Evolutionary conservation across 306 rosid species (phyloP), one percentile per base, ranked within the genome.

Genomic region (Gastrolobium villosum): DNA sequence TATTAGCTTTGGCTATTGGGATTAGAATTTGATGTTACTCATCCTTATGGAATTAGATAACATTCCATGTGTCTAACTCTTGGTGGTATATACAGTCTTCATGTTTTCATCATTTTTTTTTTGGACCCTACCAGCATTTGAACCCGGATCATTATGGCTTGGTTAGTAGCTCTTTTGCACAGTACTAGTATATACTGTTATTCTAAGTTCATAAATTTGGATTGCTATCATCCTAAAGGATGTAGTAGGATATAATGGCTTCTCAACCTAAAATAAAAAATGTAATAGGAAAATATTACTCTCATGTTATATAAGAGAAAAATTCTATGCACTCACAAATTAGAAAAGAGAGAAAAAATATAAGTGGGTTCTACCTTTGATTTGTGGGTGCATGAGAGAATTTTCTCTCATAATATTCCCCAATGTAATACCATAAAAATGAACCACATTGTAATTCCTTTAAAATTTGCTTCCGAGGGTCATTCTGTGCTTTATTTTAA

Each of bases 161-260:
- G 26, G 26, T 20, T 20, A 20, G 26, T 20, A 20, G 26, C 26
- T 20, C 26, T 20, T 20, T 20, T 1, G 26, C 31, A 34, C 5
- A 53, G 32, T 59, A 9, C 63, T 70, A n/a, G 10, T 59, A 35
- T 68, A 14, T 36, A 13, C 26, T 46, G 65, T 44, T 20, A 26
- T 6, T 52, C n/a, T 26, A 54, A 31, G 74, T 31, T 31, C 3
- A 32, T 63, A n/a, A 7, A 28, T 52, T 52, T 20, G 4, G 26
- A 43, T 77, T 78, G 76, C 35, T 55, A 6, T 45, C 59, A 31
- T 39, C 36, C 13, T 50, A 39, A 36, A 32, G 49, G n/a, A 61
- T 32, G 60, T 52, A 26, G 52, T 5, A 5, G 31, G 50, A 31
- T 68, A 30, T 45, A 30, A 11, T 0, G 2, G 54, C 26, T 20